Conservation (phyloP, 768 basidiomycete species). For the Cystofilobasidium capitatum region DNA sequence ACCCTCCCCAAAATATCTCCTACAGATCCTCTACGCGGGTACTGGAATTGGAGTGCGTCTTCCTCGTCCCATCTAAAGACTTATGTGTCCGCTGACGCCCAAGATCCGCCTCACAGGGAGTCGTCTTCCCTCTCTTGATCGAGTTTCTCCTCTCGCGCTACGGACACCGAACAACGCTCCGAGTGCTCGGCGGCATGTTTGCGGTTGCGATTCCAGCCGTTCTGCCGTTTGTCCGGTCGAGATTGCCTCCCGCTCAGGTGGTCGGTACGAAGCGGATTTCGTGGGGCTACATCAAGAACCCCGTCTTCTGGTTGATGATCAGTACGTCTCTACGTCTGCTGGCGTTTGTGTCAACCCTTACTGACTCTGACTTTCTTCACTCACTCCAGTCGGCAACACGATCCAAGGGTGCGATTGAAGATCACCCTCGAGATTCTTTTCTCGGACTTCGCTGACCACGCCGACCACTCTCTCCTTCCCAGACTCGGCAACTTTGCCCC, state of each 20-base stretch:
- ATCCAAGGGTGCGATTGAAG: neutral
- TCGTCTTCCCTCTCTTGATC: conserved; percentile 4
- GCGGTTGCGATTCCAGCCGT: neutral
- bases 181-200: conserved; percentile 2
- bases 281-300: neutral
- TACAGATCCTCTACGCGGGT: too few species aligned
- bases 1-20: too few species aligned
- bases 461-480: neutral
- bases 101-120: neutral
- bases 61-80: too few species aligned
- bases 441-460: too few species aligned
- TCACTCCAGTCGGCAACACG: neutral
- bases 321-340: neutral
- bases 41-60: too few species aligned
- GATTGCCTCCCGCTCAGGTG: neutral
- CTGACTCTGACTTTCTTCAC: too few species aligned
- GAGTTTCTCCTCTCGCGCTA: neutral
- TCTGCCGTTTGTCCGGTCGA: neutral
- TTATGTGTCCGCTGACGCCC: neutral
- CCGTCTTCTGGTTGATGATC: neutral
- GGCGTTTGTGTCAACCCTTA: too few species aligned
- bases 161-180: neutral
- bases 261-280: neutral
- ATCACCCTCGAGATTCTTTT: neutral
- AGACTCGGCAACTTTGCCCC: conserved; percentile 3